A percentile compares a stretch with the other conserved stretches of the same genome.
phyloP scores from a whole-genome alignment of 164 flowering plant species.

The Sextonia rubra region DNA sequence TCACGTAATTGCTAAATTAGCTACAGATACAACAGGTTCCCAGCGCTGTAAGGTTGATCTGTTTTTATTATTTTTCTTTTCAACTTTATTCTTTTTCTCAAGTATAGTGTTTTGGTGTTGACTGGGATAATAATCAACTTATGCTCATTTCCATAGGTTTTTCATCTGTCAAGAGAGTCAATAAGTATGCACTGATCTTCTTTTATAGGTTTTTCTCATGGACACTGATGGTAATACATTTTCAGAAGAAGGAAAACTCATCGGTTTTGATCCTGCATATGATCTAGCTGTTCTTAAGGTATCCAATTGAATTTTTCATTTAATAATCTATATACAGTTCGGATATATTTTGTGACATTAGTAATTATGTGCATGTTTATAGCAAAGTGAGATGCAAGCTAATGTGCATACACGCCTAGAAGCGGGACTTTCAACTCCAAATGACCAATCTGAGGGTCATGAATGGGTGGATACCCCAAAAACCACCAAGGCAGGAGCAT shows the following conservation, averaged over 20 bases:
- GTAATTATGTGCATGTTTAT: too few species aligned
- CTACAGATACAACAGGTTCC: constrained; percentile 60
- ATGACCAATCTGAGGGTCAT: too few species aligned
- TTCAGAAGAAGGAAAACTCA: constrained; percentile 55
- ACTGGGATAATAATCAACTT: neutral
- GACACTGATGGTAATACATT: constrained; percentile 58
- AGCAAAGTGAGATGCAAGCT: too few species aligned
- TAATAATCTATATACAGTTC: neutral
- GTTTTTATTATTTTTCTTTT: constrained; percentile 2
- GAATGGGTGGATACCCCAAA: too few species aligned
- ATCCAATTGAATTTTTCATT: constrained; percentile 3
- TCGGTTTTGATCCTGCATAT: constrained; percentile 75
- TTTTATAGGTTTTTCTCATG: constrained; percentile 46
- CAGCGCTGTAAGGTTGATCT: constrained; percentile 78
- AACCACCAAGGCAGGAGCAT: too few species aligned
- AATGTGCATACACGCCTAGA: too few species aligned
- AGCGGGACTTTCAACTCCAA: too few species aligned
- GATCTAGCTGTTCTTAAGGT: constrained; percentile 94
- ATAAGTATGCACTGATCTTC: neutral
- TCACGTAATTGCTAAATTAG: constrained; percentile 81
- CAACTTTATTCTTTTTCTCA: neutral
- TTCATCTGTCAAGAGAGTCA: neutral
- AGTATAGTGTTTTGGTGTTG: neutral
- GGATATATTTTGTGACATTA: too few species aligned
- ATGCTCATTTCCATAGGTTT: neutral